A percentile compares a stretch with the other conserved stretches of the same genome.
Conservation (phyloP, 495 filamentous ascomycete species). For the Pseudevernia furfuracea region DNA sequence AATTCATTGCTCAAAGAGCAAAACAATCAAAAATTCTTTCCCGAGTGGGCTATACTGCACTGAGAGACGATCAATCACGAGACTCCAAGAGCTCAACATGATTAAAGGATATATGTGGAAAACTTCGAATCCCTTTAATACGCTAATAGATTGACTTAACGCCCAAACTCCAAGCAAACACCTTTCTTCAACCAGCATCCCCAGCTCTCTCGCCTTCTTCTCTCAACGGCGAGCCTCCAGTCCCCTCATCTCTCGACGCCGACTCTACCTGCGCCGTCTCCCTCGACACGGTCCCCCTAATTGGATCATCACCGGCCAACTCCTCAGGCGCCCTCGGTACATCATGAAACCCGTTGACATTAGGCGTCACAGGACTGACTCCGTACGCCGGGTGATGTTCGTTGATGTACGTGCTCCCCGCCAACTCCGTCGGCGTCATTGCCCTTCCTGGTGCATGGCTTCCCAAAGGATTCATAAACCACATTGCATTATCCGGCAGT, state of each 20-base stretch:
- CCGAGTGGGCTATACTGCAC: background rate
- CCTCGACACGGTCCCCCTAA: background rate
- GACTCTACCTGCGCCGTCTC: background rate
- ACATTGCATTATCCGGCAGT: slow-evolving; percentile 1
- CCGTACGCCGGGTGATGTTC: slow-evolving; percentile 26
- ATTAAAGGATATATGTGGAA: background rate
- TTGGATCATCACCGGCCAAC: background rate
- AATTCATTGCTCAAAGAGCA: background rate
- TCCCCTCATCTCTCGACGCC: background rate
- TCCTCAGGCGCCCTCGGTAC: slow-evolving; percentile 3
- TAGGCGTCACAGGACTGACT: background rate
- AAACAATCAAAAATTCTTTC: background rate
- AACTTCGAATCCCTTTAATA: background rate
- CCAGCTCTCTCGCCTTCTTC: background rate
- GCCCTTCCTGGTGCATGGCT: background rate
- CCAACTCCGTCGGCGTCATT: slow-evolving; percentile 22
- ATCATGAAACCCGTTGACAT: background rate
- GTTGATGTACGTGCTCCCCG: slow-evolving; percentile 21
- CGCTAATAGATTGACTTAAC: background rate
- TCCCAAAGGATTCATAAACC: background rate
- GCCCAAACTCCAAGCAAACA: background rate
- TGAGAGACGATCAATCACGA: background rate
- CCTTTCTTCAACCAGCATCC: background rate
- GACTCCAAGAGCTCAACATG: background rate
- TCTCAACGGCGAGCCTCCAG: background rate